Percentiles rank a stretch among this genome's conserved stretches.
These are phyloP conservation scores for Phaffia tasmanica DNA, from an alignment of 768 basidiomycete genomes.

Conservation along the genomic window DNA sequence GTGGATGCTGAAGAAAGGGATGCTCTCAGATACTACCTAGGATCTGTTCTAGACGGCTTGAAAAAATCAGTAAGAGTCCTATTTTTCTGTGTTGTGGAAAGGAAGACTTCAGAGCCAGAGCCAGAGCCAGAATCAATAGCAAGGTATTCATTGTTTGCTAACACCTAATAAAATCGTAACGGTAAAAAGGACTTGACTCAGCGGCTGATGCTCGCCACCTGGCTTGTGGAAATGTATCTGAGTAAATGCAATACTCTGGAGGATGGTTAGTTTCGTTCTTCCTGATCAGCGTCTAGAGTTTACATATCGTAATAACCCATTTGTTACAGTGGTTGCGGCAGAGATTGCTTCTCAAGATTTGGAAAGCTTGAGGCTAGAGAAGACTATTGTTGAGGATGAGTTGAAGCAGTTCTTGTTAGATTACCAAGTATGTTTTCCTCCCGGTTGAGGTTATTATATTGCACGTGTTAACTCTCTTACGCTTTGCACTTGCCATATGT, in stretches of 20 bases:
- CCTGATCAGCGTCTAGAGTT: neutral
- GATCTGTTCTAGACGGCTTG: slow-evolving; percentile 72
- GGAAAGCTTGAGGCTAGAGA: slow-evolving; percentile 70
- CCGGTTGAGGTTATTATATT: neutral
- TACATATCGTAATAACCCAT: neutral
- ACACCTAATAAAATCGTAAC: too few relatives aligned
- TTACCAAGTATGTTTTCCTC: slow-evolving; percentile 56
- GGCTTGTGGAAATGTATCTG: slow-evolving; percentile 95
- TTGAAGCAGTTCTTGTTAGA: slow-evolving; percentile 83
- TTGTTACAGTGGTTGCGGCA: slow-evolving; percentile 54
- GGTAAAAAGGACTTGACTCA: slow-evolving; percentile 68
- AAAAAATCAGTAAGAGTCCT: slow-evolving; percentile 56
- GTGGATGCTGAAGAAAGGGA: slow-evolving; percentile 82
- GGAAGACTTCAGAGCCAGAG: too few relatives aligned
- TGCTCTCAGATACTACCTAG: slow-evolving; percentile 76
- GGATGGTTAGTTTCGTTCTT: slow-evolving; percentile 42
- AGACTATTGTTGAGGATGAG: slow-evolving; percentile 79
- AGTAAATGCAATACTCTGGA: slow-evolving; percentile 94
- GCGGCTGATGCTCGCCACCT: slow-evolving; percentile 93
- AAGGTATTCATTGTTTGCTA: too few relatives aligned
- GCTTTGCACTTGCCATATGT: neutral
- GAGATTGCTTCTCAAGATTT: slow-evolving; percentile 60
- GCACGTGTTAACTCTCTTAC: neutral
- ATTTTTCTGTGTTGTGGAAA: too few relatives aligned
- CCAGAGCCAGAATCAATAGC: too few relatives aligned